These are phyloP conservation scores for Withania somnifera DNA, from an alignment of 305 asterid species.

Conservation along the genomic window DNA sequence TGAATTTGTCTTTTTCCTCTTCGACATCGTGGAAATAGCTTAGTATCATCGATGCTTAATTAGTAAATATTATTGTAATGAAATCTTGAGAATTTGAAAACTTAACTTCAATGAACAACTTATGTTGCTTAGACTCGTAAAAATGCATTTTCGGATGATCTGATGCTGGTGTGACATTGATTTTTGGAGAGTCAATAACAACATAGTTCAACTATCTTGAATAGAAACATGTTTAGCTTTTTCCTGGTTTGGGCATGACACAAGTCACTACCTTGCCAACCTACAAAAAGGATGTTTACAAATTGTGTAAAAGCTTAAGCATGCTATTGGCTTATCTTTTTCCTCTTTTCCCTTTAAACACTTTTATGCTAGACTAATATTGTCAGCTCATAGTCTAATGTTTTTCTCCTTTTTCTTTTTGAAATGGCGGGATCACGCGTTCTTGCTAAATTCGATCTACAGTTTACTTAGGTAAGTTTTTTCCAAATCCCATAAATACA, in stretches of 20 bases:
- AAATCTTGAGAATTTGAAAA: not conserved
- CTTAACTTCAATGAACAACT: not conserved
- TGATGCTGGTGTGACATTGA: not conserved
- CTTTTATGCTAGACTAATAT: slow-evolving; percentile 6
- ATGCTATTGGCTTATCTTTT: slow-evolving; percentile 11
- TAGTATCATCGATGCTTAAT: no score
- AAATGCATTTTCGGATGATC: not conserved
- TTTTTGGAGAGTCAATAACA: not conserved
- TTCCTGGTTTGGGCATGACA: not conserved
- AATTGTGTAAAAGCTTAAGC: slow-evolving; percentile 11
- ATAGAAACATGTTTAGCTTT: not conserved
- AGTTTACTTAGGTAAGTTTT: slow-evolving; percentile 78
- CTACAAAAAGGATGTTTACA: slow-evolving; percentile 1
- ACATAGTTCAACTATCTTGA: not conserved
- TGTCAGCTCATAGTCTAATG: not conserved
- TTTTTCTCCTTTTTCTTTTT: slow-evolving; percentile 11
- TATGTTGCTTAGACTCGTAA: not conserved
- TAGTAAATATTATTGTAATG: not conserved
- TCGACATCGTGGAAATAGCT: no score
- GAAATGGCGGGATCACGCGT: slow-evolving; percentile 15
- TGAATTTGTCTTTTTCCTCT: no score
- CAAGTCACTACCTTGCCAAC: not conserved
- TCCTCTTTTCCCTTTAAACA: not conserved
- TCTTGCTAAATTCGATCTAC: slow-evolving; percentile 22
- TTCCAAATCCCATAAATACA: not conserved